Conservation (phyloP, 2,329 filamentous ascomycete genomes). For the Pseudopyrenochaeta lycopersici region DNA sequence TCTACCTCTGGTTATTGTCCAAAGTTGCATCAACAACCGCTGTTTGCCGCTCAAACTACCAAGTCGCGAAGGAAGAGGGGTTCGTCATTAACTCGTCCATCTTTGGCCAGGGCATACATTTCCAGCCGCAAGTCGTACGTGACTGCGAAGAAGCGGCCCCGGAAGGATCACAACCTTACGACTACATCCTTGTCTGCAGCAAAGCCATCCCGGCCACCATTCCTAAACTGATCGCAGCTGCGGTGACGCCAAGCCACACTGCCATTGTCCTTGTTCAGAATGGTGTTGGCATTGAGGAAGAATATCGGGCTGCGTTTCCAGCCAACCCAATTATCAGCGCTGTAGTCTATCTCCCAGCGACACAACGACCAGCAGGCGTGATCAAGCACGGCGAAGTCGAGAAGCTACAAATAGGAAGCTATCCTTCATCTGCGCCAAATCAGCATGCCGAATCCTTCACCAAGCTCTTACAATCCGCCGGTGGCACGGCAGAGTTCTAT, state of each 20-base stretch:
- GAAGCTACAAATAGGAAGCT: conserved; percentile 60
- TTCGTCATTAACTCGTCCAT: conserved; percentile 53
- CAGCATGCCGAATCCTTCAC: conserved; percentile 45
- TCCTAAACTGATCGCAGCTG: conserved; percentile 51
- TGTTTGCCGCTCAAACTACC: conserved; percentile 57
- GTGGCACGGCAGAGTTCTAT: conserved; percentile 59
- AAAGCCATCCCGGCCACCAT: conserved; percentile 56
- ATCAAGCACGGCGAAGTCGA: conserved; percentile 59
- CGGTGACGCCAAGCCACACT: conserved; percentile 53
- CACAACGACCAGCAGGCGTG: conserved; percentile 59
- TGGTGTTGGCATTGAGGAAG: conserved; percentile 67
- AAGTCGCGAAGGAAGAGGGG: conserved; percentile 51
- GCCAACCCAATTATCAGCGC: conserved; percentile 63
- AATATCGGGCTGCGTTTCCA: conserved; percentile 61
- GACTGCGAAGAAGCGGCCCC: conserved; percentile 48
- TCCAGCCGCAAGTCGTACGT: conserved; percentile 47
- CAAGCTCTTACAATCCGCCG: conserved; percentile 53
- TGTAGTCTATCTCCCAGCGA: conserved; percentile 64
- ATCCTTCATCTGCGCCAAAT: conserved; percentile 47
- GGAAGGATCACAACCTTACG: conserved; percentile 42
- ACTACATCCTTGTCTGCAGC: conserved; percentile 59
- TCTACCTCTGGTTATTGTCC: conserved; percentile 54
- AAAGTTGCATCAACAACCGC: conserved; percentile 53
- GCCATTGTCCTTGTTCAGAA: conserved; percentile 70
- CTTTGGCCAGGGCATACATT: conserved; percentile 46